Base-by-base conservation (phyloP, 2,329 filamentous ascomycete genomes). In the Macrophomina pseudophaseolina region DNA sequence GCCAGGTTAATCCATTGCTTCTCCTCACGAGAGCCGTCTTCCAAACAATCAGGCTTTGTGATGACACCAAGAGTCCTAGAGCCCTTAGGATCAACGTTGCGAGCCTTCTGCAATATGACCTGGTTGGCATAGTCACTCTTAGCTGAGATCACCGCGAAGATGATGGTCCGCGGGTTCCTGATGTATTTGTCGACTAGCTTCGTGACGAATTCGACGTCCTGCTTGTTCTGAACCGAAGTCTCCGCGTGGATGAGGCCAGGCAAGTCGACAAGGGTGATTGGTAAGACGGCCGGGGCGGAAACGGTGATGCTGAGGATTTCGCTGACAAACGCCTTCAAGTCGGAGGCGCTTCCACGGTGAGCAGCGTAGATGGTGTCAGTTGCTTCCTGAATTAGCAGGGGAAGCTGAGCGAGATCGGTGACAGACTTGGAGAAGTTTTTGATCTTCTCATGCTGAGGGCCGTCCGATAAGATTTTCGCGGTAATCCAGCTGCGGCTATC, bases 251-350 rank as follows among this genome's bases (percentile, higher is more conserved):
- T 85, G 8, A 89, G 74, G 1, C 85, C 85, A 0, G 86, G 85
- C 4, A 88, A 78, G 68, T 88, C 86, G 11, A 88, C 84, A 0
- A 87, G 74, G 0, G 82, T 87, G 8, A 88, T 74, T 1, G 83
- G 81, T 1, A 79, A 78, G 5, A 74, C 69, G 38, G 75, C 70
- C 14, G 73, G 75, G 7, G 76, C 78, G 38, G 69, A 69, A 12
- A 77, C 72, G 30, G 72, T 70, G 52, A 78, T 72, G 9, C 70
- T 67, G 9, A 79, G 60, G 14, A 75, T 69, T 58, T 78, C 75
- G 5, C 73, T 66, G 18, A 68, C 72, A n/a, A 48, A 30, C 4
- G 38, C 44, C 11, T 46, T 38, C n/a, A 30, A 18, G 28, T 28
- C 28, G 3, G 23, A 28, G 32, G 46, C 28, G 11, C n/a, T 28